Percentiles rank a stretch among this genome's conserved stretches.
Conservation (phyloP, 2,329 filamentous ascomycete genomes). For the Karstenula rhodostoma region DNA sequence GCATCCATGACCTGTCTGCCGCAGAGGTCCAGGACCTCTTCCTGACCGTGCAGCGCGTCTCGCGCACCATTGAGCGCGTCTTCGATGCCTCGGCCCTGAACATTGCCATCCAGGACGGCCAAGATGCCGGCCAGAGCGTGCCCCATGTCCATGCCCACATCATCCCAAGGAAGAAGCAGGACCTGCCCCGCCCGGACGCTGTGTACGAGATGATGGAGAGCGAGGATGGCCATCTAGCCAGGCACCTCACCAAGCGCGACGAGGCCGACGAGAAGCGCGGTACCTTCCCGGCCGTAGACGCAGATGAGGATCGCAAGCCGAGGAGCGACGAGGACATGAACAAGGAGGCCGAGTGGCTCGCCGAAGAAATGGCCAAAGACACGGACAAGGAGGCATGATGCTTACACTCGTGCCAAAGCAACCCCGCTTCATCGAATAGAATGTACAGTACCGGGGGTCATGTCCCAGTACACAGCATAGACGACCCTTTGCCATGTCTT, state of each 20-base stretch:
- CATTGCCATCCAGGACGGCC: slow-evolving; percentile 92
- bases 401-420: not conserved
- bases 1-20: slow-evolving; percentile 76
- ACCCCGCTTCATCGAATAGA: not conserved
- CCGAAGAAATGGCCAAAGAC: slow-evolving; percentile 61
- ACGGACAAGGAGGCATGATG: slow-evolving; percentile 10
- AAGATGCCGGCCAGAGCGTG: slow-evolving; percentile 91
- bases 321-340: slow-evolving; percentile 79
- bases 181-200: slow-evolving; percentile 71
- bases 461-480: not conserved
- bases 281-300: slow-evolving; percentile 76
- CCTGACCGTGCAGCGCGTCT: slow-evolving; percentile 81
- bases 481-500: not conserved
- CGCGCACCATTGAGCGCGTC: slow-evolving; percentile 73
- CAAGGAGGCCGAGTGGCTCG: slow-evolving; percentile 75
- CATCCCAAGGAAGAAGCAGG: slow-evolving; percentile 73
- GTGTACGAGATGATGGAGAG: slow-evolving; percentile 85
- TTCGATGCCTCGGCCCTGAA: slow-evolving; percentile 80
- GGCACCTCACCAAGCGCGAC: slow-evolving; percentile 65
- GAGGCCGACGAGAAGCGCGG: slow-evolving; percentile 47
- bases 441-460: too few species aligned
- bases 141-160: slow-evolving; percentile 93
- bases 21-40: slow-evolving; percentile 87
- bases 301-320: slow-evolving; percentile 69
- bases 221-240: slow-evolving; percentile 84